Evolutionary conservation across 768 basidiomycete genomes (phyloP), one percentile per base, ranked within the genome.

Genomic region (Mycena metata): DNA sequence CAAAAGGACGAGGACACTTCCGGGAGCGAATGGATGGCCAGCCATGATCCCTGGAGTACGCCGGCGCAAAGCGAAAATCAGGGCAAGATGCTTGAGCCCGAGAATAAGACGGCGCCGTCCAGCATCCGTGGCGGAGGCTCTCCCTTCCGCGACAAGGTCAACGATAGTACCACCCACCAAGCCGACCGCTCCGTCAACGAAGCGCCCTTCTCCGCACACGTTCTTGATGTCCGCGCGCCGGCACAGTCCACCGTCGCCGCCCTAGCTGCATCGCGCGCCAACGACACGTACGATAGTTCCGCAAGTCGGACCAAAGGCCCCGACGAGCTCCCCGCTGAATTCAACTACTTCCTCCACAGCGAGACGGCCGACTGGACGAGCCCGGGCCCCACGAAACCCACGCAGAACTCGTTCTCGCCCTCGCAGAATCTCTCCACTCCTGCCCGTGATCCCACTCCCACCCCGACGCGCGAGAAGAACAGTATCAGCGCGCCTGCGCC

Each of bases 111-210:
- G 23, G n/a, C 68, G 42, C 62, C 62, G 45, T 47, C 57, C 17
- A 42, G 23, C 65, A 63, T 59, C 21, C 57, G 54, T 55, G 49
- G 47, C 50, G 57, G 26, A 1, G 35, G 45, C 52, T 67, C 62
- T 33, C 66, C 70, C 42, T 71, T 71, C 66, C 70, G 66, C 49
- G 70, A 67, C 55, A n/a, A 49, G 30, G 50, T 71, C 43, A 71
- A 64, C 63, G 58, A 71, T 52, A 66, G 46, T 50, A 19, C 9
- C 2, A 10, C 35, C 8, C 26, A 30, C 21, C 54, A 46, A 45
- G 24, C 41, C 63, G 49, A 59, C 69, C 64, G 60, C 42, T 70
- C 65, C 33, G 57, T 60, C 23, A 58, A 66, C 24, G 51, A 63
- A 30, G 60, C 12, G 21, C 52, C 26, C 39, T 70, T 70, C 55